These are phyloP conservation scores for Candida palmyrensis DNA, from an alignment of 805 yeast genomes.

Conservation along the genomic window DNA sequence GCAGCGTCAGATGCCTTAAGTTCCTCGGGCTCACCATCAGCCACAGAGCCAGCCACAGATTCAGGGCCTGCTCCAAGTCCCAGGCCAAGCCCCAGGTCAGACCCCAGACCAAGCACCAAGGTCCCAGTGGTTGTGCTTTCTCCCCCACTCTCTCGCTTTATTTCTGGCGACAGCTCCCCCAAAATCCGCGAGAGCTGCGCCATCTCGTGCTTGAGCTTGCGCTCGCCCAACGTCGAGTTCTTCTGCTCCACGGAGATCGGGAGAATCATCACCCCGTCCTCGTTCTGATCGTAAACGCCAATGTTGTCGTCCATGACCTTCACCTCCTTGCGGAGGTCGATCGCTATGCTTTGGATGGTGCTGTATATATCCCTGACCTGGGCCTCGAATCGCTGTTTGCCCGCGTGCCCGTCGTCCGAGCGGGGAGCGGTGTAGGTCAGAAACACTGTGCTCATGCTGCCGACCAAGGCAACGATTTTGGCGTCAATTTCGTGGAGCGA, in stretches of 20 bases:
- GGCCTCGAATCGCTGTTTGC: constrained; percentile 31
- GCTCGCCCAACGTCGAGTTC: constrained; percentile 61
- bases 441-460: constrained; percentile 43
- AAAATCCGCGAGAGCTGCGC: constrained; percentile 7
- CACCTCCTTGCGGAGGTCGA: constrained; percentile 60
- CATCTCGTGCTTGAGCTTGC: constrained; percentile 49
- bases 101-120: no score
- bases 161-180: constrained; percentile 8
- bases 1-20: no score
- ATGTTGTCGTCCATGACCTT: constrained; percentile 56
- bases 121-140: constrained; percentile 6
- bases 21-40: no score
- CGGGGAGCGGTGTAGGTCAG: constrained; percentile 32
- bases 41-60: no score
- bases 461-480: constrained; percentile 47
- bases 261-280: constrained; percentile 46
- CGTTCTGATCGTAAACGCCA: constrained; percentile 41
- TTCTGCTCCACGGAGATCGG: constrained; percentile 68
- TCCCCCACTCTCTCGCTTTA: constrained; percentile 5
- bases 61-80: no score
- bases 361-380: constrained; percentile 47
- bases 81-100: no score
- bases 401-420: constrained; percentile 15
- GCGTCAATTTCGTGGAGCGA: constrained; percentile 48
- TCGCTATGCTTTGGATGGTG: constrained; percentile 54